phyloP scores from a whole-genome alignment of 352 stramenopile genomes.

The Peronospora destructor region DNA sequence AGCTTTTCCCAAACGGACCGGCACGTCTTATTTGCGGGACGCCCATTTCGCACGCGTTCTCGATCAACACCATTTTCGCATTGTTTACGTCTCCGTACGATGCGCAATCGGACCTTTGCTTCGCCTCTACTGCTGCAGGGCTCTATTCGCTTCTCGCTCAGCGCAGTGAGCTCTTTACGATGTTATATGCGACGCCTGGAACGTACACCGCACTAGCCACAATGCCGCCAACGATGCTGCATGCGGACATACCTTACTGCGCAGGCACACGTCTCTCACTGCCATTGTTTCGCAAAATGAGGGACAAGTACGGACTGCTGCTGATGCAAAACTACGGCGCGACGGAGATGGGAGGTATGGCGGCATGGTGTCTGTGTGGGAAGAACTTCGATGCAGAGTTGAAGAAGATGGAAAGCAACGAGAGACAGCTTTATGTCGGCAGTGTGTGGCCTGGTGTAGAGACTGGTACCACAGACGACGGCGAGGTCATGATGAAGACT shows the following conservation, averaged over 20 bases:
- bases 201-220: slow-evolving; percentile 68
- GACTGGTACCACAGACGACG: slow-evolving; percentile 34
- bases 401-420: slow-evolving; percentile 31
- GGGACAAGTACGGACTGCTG: slow-evolving; percentile 46
- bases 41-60: slow-evolving; percentile 81
- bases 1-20: slow-evolving; percentile 59
- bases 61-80: slow-evolving; percentile 81
- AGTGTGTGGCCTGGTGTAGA: slow-evolving; percentile 65
- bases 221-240: slow-evolving; percentile 39
- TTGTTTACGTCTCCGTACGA: slow-evolving; percentile 66
- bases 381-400: slow-evolving; percentile 37
- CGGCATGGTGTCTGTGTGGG: slow-evolving; percentile 51
- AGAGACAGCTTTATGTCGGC: slow-evolving; percentile 52
- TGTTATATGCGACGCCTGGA: slow-evolving; percentile 72
- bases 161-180: slow-evolving; percentile 35
- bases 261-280: slow-evolving; percentile 55
- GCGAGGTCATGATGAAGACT: slow-evolving; percentile 68
- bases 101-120: slow-evolving; percentile 58
- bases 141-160: slow-evolving; percentile 46
- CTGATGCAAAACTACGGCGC: slow-evolving; percentile 86
- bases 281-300: slow-evolving; percentile 47
- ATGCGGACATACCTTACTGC: slow-evolving; percentile 67
- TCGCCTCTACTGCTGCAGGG: slow-evolving; percentile 40
- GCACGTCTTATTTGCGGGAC: slow-evolving; percentile 67
- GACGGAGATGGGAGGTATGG: slow-evolving; percentile 78